Evolutionary conservation across 1,284 basidiomycete species (phyloP), one percentile per base, ranked within the genome.

Genomic region (Ceratorhiza oryzae-sativae): DNA sequence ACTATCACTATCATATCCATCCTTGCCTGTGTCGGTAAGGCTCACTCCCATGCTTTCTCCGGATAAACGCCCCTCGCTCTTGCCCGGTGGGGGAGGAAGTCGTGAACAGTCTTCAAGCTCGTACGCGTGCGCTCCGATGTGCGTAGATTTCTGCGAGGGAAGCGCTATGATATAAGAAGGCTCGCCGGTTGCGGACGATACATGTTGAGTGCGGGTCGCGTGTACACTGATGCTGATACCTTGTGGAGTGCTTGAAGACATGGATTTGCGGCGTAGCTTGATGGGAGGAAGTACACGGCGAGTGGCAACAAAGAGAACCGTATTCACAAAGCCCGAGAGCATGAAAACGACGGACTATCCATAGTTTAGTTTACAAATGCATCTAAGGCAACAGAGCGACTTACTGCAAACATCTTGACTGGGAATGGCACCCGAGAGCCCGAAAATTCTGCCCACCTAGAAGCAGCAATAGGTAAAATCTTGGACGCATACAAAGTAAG

Each of bases 241-340:
- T 18, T 20, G 65, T 27, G 51, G 65, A 15, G 13, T 53, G 18
- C 18, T 46, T 30, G 65, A 68, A 27, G 65, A 68, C 34, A n/a
- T 27, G 25, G 65, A 68, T 58, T 68, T 68, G 32, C 53, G 49
- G 39, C 65, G 65, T n/a, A 68, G 27, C 27, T 58, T 68, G 42
- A 68, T 68, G 15, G 65, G 65, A 2, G 73, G 73, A 9, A 80
- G 78, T 53, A 79, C 77, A 2, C 78, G 78, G 18, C 80, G 79
- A 30, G 80, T 80, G 18, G 71, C 68, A 42, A 81, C 76, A 25
- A 82, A 76, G n/a, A 84, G 77, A 20, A 80, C 51, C 30, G 82
- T 81, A 71, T 83, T 83, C 61, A 79, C 73, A 46, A 78, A 71
- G 6, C 82, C 82, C 68, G 79, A 80, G 67, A 82, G 78, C 12